A percentile compares a stretch with the other conserved stretches of the same genome.
phyloP scores from a whole-genome alignment of 805 yeast species.

The Kregervanrija delftensis region DNA sequence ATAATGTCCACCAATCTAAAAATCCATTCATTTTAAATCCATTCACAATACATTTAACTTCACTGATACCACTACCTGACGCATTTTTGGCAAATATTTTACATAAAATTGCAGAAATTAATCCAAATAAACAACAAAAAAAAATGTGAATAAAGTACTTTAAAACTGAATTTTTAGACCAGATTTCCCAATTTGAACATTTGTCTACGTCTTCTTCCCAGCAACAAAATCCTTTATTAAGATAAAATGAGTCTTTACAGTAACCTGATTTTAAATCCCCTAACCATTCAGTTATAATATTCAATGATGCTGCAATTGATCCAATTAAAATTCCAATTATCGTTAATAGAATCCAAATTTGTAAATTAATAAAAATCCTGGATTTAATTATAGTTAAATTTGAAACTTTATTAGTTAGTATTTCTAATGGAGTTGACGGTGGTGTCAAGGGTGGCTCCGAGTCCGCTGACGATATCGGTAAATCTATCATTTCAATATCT shows the following conservation, averaged over 20 bases:
- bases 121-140: constrained; percentile 56
- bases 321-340: constrained; percentile 76
- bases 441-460: constrained; percentile 7
- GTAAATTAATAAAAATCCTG: constrained; percentile 27
- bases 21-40: constrained; percentile 82
- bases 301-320: constrained; percentile 71
- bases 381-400: constrained; percentile 6
- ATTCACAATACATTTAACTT: constrained; percentile 87
- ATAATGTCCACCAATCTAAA: constrained; percentile 62
- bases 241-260: constrained; percentile 62
- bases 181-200: constrained; percentile 65
- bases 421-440: constrained; percentile 6
- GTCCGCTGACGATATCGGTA: constrained; percentile 11
- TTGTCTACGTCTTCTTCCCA: constrained; percentile 45
- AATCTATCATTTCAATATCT: neutral
- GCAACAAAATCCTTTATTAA: constrained; percentile 78
- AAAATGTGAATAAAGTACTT: constrained; percentile 54
- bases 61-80: constrained; percentile 97
- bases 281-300: constrained; percentile 81
- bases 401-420: constrained; percentile 7
- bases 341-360: constrained; percentile 70
- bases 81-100: constrained; percentile 75
- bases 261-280: constrained; percentile 73
- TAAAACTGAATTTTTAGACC: constrained; percentile 42
- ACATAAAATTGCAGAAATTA: constrained; percentile 62